A percentile compares a stretch with the other conserved stretches of the same genome.
Conservation (phyloP, 2,329 filamentous ascomycete genomes). For the Neurospora sp. region DNA sequence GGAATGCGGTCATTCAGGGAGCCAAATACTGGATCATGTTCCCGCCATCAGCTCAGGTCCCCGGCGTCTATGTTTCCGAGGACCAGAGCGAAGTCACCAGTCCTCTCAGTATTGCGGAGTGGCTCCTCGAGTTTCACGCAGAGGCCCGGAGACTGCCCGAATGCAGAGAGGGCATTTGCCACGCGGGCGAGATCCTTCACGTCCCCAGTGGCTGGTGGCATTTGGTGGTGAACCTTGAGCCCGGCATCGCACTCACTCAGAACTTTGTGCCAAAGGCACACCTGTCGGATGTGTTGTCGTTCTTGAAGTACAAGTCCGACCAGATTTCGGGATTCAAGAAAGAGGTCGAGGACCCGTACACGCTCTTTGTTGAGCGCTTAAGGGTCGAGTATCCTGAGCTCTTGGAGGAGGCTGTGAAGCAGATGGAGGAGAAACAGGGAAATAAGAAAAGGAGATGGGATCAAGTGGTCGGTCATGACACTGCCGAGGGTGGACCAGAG, state of each 20-base stretch:
- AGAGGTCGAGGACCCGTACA: slow-evolving; percentile 61
- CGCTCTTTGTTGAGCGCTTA: slow-evolving; percentile 64
- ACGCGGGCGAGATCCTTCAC: slow-evolving; percentile 76
- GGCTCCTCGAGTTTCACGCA: slow-evolving; percentile 80
- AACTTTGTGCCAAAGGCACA: slow-evolving; percentile 82
- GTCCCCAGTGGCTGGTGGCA: slow-evolving; percentile 97
- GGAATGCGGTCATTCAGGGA: slow-evolving; percentile 87
- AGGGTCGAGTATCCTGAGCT: slow-evolving; percentile 52
- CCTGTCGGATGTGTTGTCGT: slow-evolving; percentile 65
- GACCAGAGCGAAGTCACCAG: slow-evolving; percentile 91
- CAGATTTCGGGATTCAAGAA: slow-evolving; percentile 81
- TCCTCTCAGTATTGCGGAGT: slow-evolving; percentile 92
- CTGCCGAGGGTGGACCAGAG: slow-evolving; percentile 23
- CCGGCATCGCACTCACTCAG: slow-evolving; percentile 82
- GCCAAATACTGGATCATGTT: slow-evolving; percentile 99
- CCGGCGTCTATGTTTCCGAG: slow-evolving; percentile 79
- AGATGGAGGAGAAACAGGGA: slow-evolving; percentile 52
- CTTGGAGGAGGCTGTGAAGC: slow-evolving; percentile 53
- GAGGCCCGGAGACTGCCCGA: slow-evolving; percentile 67
- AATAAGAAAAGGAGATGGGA: slow-evolving; percentile 82
- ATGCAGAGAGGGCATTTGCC: slow-evolving; percentile 79
- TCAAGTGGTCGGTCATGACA: slow-evolving; percentile 52
- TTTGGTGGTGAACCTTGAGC: slow-evolving; percentile 80
- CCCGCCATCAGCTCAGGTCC: slow-evolving; percentile 66
- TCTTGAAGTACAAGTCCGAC: slow-evolving; percentile 71